A percentile compares a stretch with the other conserved stretches of the same genome.
These are phyloP conservation scores for Sporothrix globosa DNA, from an alignment of 2,329 filamentous ascomycete species.

Conservation along the genomic window DNA sequence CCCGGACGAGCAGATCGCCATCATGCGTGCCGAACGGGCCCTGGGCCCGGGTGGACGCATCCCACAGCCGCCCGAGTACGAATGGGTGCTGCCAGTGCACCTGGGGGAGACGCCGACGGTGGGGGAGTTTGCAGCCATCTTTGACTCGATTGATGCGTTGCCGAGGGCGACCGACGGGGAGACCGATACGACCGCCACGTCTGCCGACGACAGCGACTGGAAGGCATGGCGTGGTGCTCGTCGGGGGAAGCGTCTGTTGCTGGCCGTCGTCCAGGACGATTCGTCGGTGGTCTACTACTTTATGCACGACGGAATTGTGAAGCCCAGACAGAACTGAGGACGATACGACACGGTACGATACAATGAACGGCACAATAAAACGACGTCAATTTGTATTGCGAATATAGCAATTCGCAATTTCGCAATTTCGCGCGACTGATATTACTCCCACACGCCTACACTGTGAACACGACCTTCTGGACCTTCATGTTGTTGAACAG, in stretches of 20 bases:
- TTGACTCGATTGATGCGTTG: conserved; percentile 62
- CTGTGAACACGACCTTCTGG: conserved; percentile 72
- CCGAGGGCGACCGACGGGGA: conserved; percentile 45
- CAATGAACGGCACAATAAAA: not conserved
- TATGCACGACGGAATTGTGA: conserved; percentile 83
- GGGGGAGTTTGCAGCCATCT: conserved; percentile 66
- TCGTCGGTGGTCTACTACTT: conserved; percentile 85
- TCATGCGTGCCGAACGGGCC: conserved; percentile 63
- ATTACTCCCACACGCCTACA: conserved; percentile 39
- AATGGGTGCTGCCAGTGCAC: conserved; percentile 78
- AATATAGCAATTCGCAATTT: too few species aligned
- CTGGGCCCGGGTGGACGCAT: conserved; percentile 51
- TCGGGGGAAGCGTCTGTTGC: conserved; percentile 68
- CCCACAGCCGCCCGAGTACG: conserved; percentile 59
- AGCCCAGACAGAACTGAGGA: conserved; percentile 76
- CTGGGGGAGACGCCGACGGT: conserved; percentile 74
- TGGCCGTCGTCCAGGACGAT: conserved; percentile 76
- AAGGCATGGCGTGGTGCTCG: conserved; percentile 51
- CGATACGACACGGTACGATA: not conserved
- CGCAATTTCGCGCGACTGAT: not conserved
- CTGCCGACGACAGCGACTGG: conserved; percentile 38
- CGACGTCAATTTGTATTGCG: too few species aligned
- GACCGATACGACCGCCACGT: conserved; percentile 36
- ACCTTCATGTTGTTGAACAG: conserved; percentile 73
- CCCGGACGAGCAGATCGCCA: conserved; percentile 78